Evolutionary conservation across 305 asterid species (phyloP).

Genomic region (Petunia hybrid): DNA sequence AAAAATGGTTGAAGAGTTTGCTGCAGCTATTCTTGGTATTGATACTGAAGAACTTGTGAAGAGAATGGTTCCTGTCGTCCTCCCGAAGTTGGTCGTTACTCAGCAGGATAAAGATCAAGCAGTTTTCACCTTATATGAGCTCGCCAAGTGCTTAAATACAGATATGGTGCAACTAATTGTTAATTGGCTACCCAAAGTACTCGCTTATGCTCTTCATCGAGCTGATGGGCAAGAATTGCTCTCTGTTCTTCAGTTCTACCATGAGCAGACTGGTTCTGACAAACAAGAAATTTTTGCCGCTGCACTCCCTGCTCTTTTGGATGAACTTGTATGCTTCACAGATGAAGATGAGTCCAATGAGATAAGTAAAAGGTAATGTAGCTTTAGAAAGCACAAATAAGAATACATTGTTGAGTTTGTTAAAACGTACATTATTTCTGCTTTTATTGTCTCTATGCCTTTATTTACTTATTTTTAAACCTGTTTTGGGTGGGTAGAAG

Average conservation of each 20-base stretch:
- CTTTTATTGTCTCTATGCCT: neutral
- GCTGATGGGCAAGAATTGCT: slow-evolving; percentile 70
- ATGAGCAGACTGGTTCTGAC: slow-evolving; percentile 66
- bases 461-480: slow-evolving; percentile 14
- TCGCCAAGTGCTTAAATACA: slow-evolving; percentile 73
- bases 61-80: slow-evolving; percentile 90
- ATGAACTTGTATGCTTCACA: slow-evolving; percentile 87
- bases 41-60: slow-evolving; percentile 80
- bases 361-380: slow-evolving; percentile 67
- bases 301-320: slow-evolving; percentile 80
- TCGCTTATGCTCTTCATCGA: slow-evolving; percentile 92
- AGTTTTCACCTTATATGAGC: slow-evolving; percentile 61
- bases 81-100: slow-evolving; percentile 85
- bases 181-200: slow-evolving; percentile 84
- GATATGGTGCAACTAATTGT: slow-evolving; percentile 78
- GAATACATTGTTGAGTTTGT: slow-evolving; percentile 27
- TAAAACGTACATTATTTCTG: slow-evolving; percentile 11
- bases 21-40: slow-evolving; percentile 78
- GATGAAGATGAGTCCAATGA: slow-evolving; percentile 75
- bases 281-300: slow-evolving; percentile 80
- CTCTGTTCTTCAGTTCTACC: slow-evolving; percentile 80
- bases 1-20: slow-evolving; percentile 83
- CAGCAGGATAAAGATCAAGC: slow-evolving; percentile 71
- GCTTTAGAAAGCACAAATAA: slow-evolving; percentile 23
- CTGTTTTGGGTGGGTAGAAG: neutral